These are phyloP conservation scores for Penicillium aurantiogriseum DNA, from an alignment of 2,329 filamentous ascomycete species.

Conservation along the genomic window DNA sequence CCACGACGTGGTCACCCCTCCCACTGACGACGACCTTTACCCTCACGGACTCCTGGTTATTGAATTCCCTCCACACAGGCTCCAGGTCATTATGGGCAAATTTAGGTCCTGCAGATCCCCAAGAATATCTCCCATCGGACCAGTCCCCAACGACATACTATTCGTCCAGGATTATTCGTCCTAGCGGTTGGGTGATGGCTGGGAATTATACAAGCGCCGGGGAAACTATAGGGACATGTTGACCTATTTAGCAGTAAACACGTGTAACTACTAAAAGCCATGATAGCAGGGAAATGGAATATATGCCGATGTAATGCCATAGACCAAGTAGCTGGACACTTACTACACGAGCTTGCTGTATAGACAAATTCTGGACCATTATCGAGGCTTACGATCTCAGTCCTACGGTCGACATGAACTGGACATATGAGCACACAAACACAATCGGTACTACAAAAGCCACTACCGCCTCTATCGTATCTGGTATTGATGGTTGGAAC, in stretches of 20 bases:
- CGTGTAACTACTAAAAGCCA: too few species aligned
- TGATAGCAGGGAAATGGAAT: background rate
- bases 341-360: background rate
- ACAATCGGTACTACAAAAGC: background rate
- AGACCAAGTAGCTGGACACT: conserved; percentile 1
- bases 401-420: background rate
- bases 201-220: background rate
- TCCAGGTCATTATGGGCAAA: background rate
- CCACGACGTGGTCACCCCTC: background rate
- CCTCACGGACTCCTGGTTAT: background rate
- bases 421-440: background rate
- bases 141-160: background rate
- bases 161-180: background rate
- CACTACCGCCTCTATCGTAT: too few species aligned
- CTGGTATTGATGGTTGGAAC: background rate
- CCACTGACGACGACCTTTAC: background rate
- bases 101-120: background rate
- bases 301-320: background rate
- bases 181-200: background rate
- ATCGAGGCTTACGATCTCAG: background rate
- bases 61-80: background rate
- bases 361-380: background rate
- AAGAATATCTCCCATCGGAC: background rate
- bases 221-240: background rate
- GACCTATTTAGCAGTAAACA: background rate